Conservation (phyloP, 495 filamentous ascomycete species). For the Pyrenula massariospora region DNA sequence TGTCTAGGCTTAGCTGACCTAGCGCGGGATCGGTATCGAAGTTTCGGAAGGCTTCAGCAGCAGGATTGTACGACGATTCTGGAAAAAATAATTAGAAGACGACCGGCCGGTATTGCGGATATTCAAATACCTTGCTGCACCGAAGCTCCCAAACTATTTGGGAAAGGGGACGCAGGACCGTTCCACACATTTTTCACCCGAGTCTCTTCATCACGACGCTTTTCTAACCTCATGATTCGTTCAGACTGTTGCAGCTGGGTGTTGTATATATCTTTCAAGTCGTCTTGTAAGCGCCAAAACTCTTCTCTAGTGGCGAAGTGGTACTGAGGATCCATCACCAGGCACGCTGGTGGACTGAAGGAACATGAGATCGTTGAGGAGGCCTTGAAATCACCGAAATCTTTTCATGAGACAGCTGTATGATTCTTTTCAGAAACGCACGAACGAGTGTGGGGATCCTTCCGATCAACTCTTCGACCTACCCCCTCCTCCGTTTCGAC, state of each 20-base stretch:
- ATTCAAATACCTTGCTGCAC: constrained; percentile 60
- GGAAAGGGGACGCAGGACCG: constrained; percentile 66
- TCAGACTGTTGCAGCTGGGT: constrained; percentile 74
- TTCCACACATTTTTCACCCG: constrained; percentile 73
- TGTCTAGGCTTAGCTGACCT: constrained; percentile 65
- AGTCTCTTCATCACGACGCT: constrained; percentile 71
- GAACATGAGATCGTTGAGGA: background rate
- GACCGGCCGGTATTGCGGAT: constrained; percentile 3
- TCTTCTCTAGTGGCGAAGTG: constrained; percentile 60
- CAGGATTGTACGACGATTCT: constrained; percentile 66
- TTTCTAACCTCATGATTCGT: constrained; percentile 65
- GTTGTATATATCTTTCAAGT: constrained; percentile 70
- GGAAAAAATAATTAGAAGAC: constrained; percentile 6
- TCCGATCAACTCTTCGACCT: background rate
- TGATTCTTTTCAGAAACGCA: too few species aligned
- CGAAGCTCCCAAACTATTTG: constrained; percentile 50
- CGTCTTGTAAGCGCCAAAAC: constrained; percentile 76
- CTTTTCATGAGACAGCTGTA: too few species aligned
- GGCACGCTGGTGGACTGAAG: background rate
- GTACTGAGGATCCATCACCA: constrained; percentile 55
- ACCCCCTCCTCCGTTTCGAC: background rate
- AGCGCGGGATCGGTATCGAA: constrained; percentile 73
- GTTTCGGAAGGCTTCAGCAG: constrained; percentile 66
- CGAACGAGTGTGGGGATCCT: background rate
- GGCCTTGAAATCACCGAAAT: too few species aligned